A percentile compares a stretch with the other conserved stretches of the same genome.
Conservation (phyloP, 2,329 filamentous ascomycete species). For the Ceratocystis alfenasii region DNA sequence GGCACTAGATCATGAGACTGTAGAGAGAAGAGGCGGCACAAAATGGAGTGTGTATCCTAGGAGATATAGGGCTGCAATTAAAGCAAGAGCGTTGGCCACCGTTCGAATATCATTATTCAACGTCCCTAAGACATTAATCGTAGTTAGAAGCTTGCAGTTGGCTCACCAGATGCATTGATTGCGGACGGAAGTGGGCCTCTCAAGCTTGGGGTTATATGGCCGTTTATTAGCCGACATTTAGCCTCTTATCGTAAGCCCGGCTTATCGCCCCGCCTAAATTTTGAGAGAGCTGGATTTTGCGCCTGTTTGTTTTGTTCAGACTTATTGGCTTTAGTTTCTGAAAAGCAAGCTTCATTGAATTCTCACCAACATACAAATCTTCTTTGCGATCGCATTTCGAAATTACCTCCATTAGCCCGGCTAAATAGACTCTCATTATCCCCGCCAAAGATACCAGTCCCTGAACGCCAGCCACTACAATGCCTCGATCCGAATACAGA, state of each 20-base stretch:
- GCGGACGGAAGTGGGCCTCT: constrained; percentile 7
- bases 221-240: constrained; percentile 7
- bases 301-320: constrained; percentile 9
- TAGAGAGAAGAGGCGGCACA: not conserved
- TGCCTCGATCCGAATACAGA: constrained; percentile 4
- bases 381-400: not conserved
- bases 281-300: constrained; percentile 17
- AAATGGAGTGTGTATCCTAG: not conserved
- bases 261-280: constrained; percentile 21
- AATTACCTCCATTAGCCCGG: no score
- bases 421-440: no score
- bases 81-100: not conserved
- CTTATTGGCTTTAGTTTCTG: not conserved
- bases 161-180: not conserved
- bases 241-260: constrained; percentile 15
- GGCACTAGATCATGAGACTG: not conserved
- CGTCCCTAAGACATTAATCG: not conserved
- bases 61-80: not conserved
- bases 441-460: not conserved
- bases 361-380: not conserved
- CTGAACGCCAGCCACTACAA: not conserved
- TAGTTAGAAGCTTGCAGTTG: not conserved
- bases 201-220: not conserved
- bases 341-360: not conserved
- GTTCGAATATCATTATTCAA: not conserved